Percentiles rank a stretch among this genome's conserved stretches.
Conservation (phyloP, 2,329 filamentous ascomycete genomes). For the Aureobasidium melanogenum region DNA sequence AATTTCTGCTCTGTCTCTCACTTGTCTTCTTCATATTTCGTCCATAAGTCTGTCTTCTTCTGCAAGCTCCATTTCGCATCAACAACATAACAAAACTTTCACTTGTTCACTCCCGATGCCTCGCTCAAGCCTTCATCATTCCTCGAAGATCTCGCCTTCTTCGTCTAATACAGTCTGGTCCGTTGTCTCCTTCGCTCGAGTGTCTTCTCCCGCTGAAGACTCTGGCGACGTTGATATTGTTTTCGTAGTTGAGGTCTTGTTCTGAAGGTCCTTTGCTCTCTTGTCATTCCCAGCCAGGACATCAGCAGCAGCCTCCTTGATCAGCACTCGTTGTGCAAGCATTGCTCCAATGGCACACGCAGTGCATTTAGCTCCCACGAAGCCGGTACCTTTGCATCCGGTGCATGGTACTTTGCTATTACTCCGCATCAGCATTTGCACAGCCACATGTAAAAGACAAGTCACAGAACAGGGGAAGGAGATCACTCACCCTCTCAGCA, state of each 20-base stretch:
- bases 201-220: not conserved
- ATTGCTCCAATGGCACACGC: not conserved
- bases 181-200: not conserved
- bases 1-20: not conserved
- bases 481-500: not conserved
- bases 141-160: not conserved
- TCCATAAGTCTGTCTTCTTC: not conserved
- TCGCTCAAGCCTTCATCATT: not conserved
- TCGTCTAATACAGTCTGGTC: not conserved
- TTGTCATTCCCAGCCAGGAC: not conserved
- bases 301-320: not conserved
- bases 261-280: not conserved
- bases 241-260: not conserved
- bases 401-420: not conserved
- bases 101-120: not conserved
- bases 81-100: not conserved
- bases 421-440: not conserved
- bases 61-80: not conserved
- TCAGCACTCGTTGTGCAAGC: not conserved
- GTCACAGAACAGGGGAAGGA: not conserved
- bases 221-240: not conserved
- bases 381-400: slow-evolving; percentile 1
- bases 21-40: not conserved
- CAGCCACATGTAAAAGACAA: not conserved
- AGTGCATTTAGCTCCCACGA: not conserved